Evolutionary conservation across 257 asterid genomes (phyloP).

Genomic region (Ehretia macrophylla): DNA sequence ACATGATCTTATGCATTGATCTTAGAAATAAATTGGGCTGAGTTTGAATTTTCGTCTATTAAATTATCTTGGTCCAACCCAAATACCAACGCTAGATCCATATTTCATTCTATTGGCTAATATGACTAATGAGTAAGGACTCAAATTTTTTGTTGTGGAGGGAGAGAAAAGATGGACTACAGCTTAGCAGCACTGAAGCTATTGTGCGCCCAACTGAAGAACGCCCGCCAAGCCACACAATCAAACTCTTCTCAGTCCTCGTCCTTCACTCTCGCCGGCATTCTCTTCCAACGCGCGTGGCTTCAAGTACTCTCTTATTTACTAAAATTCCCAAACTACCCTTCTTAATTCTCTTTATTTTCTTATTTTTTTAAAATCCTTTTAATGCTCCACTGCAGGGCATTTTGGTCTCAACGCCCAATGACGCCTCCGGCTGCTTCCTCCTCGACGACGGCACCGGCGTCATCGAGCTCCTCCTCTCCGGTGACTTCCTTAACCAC

Average conservation of each 20-base stretch:
- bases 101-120: too few relatives aligned
- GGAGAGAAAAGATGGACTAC: conserved; percentile 52
- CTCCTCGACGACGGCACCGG: conserved; percentile 82
- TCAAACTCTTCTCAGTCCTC: conserved; percentile 13
- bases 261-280: conserved; percentile 58
- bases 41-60: too few relatives aligned
- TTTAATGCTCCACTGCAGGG: conserved; percentile 41
- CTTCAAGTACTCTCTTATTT: conserved; percentile 55
- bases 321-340: not conserved
- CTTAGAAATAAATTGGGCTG: too few relatives aligned
- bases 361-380: not conserved
- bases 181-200: conserved; percentile 78
- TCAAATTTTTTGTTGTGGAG: too few relatives aligned
- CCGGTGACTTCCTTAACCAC: conserved; percentile 37
- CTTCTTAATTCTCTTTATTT: not conserved
- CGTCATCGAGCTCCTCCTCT: conserved; percentile 42
- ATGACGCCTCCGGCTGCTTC: conserved; percentile 24
- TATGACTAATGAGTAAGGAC: too few relatives aligned
- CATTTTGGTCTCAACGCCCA: conserved; percentile 47
- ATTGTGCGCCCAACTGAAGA: conserved; percentile 52
- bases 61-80: too few relatives aligned
- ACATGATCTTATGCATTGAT: too few relatives aligned
- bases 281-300: conserved; percentile 97
- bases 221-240: conserved; percentile 31
- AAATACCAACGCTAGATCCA: too few relatives aligned